Evolutionary conservation across 108 stramenopile genomes (phyloP), one percentile per base, ranked within the genome.

Genomic region (Nitzschia sp.): DNA sequence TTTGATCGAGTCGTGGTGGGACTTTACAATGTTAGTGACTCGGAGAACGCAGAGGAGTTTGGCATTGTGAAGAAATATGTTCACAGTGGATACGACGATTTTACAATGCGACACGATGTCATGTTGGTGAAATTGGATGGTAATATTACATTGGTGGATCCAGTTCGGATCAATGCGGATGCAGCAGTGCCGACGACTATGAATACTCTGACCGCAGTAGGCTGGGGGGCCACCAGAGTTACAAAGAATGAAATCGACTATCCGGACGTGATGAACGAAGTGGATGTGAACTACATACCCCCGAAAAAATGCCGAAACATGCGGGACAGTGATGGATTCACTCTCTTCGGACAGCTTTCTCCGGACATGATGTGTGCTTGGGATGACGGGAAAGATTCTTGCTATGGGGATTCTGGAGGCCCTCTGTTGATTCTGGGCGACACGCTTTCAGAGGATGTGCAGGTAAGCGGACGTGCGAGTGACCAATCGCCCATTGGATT

Each of bases 351-450:
- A n/a, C 19, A 13, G 60, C 29, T 78, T 19, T 71, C 33, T 42
- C n/a, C 46, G 29, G 69, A 79, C 24, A 90, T 90, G 89, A 27
- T 91, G 54, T 91, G 90, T 69, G 87, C 87, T 1, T 47, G 54
- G 48, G 71, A 46, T 17, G n/a, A 28, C 29, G 64, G 73, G 33
- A 42, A 45, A 17, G 83, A 81, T 69, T 63, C 74, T 25, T 85
- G 84, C 47, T 60, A 60, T 9, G 84, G 84, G 25, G 83, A 84
- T 46, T 66, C 64, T 49, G 84, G 84, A 24, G 68, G 69, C 13
- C 84, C 84, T 3, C 55, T 85, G 25, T 49, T 79, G 29, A 13
- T 71, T 1, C 62, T 35, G 17, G 83, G 83, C 0, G 28, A 49
- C 4, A 58, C 33, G 33, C 1, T 66, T 2, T 66, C 25, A 0